Evolutionary conservation across 768 basidiomycete genomes (phyloP).

Genomic region (Galerina marginata): DNA sequence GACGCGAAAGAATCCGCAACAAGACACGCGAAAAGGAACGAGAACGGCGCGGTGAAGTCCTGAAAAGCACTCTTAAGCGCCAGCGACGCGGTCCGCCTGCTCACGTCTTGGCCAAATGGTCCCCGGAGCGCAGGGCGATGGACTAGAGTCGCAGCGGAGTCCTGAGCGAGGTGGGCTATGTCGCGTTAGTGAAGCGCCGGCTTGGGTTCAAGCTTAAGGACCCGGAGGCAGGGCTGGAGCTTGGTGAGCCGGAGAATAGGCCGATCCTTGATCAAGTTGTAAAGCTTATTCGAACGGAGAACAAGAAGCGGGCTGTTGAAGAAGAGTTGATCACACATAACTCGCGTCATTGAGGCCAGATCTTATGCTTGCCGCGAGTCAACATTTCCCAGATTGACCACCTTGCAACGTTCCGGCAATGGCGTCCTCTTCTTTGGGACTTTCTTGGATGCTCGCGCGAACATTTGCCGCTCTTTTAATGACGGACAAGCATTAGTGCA

Average conservation of each 20-base stretch:
- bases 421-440: too few species aligned
- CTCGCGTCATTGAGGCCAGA: too few species aligned
- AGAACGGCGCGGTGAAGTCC: constrained; percentile 68
- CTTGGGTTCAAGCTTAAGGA: constrained; percentile 56
- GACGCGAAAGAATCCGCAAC: constrained; percentile 64
- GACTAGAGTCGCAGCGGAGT: constrained; percentile 58
- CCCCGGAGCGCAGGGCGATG: constrained; percentile 45
- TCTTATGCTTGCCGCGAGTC: too few species aligned
- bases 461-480: too few species aligned
- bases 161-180: constrained; percentile 74
- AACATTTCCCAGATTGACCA: too few species aligned
- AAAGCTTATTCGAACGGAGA: constrained; percentile 33
- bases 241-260: constrained; percentile 34
- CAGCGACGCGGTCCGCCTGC: constrained; percentile 66
- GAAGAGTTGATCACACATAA: neutral
- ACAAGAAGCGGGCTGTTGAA: constrained; percentile 26
- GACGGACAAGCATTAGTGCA: too few species aligned
- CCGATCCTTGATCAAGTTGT: constrained; percentile 30
- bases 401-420: too few species aligned
- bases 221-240: constrained; percentile 41
- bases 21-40: constrained; percentile 66
- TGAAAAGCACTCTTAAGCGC: constrained; percentile 50
- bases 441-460: too few species aligned
- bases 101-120: constrained; percentile 59
- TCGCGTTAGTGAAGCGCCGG: constrained; percentile 63